These are phyloP conservation scores for Cucurbita ficifolia DNA, from an alignment of 306 rosid genomes.

Conservation along the genomic window DNA sequence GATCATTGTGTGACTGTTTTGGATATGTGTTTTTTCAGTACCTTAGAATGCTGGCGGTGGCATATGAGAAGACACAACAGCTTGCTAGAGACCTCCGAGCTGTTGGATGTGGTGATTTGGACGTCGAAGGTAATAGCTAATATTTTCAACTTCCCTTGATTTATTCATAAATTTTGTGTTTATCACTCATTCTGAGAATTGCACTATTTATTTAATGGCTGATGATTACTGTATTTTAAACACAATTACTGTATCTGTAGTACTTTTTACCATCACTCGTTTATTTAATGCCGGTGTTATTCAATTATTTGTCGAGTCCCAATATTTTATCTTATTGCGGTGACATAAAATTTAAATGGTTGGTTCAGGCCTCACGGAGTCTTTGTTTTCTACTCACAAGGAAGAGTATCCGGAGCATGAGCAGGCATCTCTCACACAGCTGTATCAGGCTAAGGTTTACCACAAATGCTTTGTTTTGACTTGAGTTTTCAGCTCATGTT, in stretches of 20 bases:
- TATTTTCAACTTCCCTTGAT: background rate
- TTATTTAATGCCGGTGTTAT: background rate
- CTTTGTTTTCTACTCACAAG: slow-evolving; percentile 78
- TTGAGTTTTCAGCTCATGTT: slow-evolving; percentile 2
- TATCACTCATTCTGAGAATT: background rate
- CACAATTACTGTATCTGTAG: background rate
- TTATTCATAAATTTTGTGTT: background rate
- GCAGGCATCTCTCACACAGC: slow-evolving; percentile 83
- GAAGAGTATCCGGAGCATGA: slow-evolving; percentile 96
- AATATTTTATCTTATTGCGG: background rate
- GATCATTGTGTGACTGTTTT: slow-evolving; percentile 17
- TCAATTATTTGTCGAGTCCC: background rate
- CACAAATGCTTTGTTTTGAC: slow-evolving; percentile 4
- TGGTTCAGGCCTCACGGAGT: slow-evolving; percentile 84
- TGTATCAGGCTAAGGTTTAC: slow-evolving; percentile 80
- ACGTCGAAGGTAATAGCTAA: slow-evolving; percentile 66
- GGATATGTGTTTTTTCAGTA: slow-evolving; percentile 43
- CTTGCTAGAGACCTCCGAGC: slow-evolving; percentile 81
- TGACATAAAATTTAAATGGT: slow-evolving; percentile 9
- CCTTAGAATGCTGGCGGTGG: slow-evolving; percentile 97
- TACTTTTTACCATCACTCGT: background rate
- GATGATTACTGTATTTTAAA: background rate
- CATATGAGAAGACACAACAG: slow-evolving; percentile 91
- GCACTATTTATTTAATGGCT: background rate
- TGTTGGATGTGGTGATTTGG: slow-evolving; percentile 98